Base-by-base conservation (phyloP, 805 yeast species). In the Myxozyma monticola region DNA sequence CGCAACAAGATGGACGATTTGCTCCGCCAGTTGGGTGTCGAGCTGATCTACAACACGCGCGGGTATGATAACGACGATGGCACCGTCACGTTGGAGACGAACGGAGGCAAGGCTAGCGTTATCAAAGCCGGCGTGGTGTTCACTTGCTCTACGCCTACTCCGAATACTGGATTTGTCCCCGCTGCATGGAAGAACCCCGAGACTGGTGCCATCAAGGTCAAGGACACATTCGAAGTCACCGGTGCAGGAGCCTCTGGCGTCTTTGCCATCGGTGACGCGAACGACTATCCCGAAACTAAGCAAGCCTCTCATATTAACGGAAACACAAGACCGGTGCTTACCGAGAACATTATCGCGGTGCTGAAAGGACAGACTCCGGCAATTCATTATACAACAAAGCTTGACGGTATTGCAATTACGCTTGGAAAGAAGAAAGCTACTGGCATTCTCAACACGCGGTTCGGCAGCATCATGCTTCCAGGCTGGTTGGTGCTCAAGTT, bases 1-100 rank as follows among this genome's bases (percentile, higher is more conserved):
- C 49, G 62, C 4, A 34, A 37, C 6, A 30, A 43, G 12, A 48
- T 58, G 17, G 37, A 30, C 14, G 41, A 44, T 26, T 48, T 51
- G 30, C 54, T 64, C 37, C 20, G 40, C 17, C 26, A 49, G 10
- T 34, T 57, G 12, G 52, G 53, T 4, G 65, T 61, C 24, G 45
- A 51, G 20, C 36, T 54, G 8, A 31, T 48, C 22, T 46, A 49
- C 41, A 48, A 47, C 20, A 17, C 53, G 8, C 12, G 18, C 20
- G 57, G 51, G 6, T 31, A 30, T 4, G 50, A 40, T 14, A 22
- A 21, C 14, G 33, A n/a, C 17, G 48, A 48, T 4, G 48, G 46
- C 6, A 36, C 33, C 4, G 44, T 51, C 22, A 38, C 15, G 22
- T 20, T 29, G 5, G 28, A 26, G 21, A 17, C 15, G 2, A n/a